Base-by-base conservation (phyloP, 257 asterid species). In the Nicotiana tabacum region DNA sequence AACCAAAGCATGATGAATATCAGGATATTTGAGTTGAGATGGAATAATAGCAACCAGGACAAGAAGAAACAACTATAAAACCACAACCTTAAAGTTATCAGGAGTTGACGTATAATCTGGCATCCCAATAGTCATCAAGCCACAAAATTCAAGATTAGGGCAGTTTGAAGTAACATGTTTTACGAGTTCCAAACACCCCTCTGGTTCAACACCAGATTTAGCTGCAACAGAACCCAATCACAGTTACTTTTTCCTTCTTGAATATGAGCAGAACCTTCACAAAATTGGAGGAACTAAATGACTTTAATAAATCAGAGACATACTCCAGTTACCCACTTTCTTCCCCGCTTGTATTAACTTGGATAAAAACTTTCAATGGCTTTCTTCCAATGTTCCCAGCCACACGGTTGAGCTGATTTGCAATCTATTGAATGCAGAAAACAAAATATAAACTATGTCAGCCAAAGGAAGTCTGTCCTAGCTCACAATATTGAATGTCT, bases 281-380 rank as follows among this genome's bases (percentile, higher is more conserved):
- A 39, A 39, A 62, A 24, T 7, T 10, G 12, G 27, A 77, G 48
- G 55, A 37, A 51, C 57, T 11, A 30, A 62, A 76, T 81, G 66
- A 58, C 13, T 37, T 81, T n/a, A 82, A 76, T 17, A 85, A 80
- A 61, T 74, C 56, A 86, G 81, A 64, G 83, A 78, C 80, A 82
- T 81, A 84, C 81, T 76, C 84, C 86, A 83, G 89, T 84, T 91
- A 92, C 98, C 85, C 88, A 95, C 99, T 91, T 93, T 87, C 97
- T 94, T 96, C 99, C 78, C 99, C 98, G 80, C 99, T 96, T 6
- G 99, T 96, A 80, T 96, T 96, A 61, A 96, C 99, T 93, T 96
- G 99, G 87, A 96, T 89, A 87, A 94, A 77, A 66, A 96, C 97
- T 90, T 90, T 94, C 86, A 96, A 83, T 46, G 96, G 98, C 77